These are phyloP conservation scores for Aureobasidium pullulans DNA, from an alignment of 2,329 filamentous ascomycete species.

Conservation along the genomic window DNA sequence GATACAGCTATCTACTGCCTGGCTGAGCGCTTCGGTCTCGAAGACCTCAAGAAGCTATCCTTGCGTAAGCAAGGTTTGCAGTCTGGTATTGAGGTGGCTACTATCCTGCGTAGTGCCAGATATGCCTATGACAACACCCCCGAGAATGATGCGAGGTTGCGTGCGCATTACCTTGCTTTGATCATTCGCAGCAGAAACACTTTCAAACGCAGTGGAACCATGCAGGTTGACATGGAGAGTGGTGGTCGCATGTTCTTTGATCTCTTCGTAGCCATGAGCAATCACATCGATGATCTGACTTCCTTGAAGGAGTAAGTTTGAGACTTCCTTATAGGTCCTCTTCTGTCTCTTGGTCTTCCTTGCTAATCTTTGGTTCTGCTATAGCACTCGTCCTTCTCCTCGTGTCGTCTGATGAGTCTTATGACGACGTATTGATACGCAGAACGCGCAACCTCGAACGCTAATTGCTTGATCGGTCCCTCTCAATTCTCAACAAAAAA, in stretches of 20 bases:
- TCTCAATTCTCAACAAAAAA: too few species aligned
- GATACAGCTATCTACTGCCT: constrained; percentile 94
- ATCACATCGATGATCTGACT: constrained; percentile 93
- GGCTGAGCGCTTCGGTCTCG: constrained; percentile 82
- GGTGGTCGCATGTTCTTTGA: constrained; percentile 96
- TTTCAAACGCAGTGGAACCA: constrained; percentile 96
- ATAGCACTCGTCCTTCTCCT: not conserved
- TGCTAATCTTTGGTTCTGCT: not conserved
- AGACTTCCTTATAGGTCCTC: not conserved
- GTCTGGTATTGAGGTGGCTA: constrained; percentile 83
- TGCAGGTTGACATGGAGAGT: constrained; percentile 97
- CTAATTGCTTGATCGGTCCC: not conserved
- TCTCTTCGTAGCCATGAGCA: constrained; percentile 96
- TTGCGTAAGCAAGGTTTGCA: constrained; percentile 93
- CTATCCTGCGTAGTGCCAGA: constrained; percentile 84
- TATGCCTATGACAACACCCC: constrained; percentile 95
- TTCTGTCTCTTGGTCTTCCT: not conserved
- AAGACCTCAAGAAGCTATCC: constrained; percentile 84
- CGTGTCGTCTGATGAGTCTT: not conserved
- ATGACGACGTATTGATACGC: not conserved
- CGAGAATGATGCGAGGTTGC: constrained; percentile 83
- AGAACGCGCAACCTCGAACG: not conserved
- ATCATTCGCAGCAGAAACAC: constrained; percentile 96
- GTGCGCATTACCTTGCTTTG: constrained; percentile 93
- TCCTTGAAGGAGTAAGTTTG: constrained; percentile 57